Conservation (phyloP, 495 filamentous ascomycete genomes). For the Sporormia fimetaria region DNA sequence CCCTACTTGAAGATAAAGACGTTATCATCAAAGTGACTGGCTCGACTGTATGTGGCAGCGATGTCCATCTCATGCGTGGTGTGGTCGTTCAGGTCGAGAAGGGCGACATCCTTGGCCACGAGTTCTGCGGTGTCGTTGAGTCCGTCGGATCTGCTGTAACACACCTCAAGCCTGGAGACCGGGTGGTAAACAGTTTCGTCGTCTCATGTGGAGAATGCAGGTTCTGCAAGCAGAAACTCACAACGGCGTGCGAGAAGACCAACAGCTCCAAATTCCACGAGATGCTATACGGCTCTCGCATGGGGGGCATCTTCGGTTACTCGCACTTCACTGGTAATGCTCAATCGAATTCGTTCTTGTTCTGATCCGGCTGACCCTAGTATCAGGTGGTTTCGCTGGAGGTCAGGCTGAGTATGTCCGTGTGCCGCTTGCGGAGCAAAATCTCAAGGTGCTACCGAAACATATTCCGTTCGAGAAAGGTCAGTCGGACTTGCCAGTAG, state of each 20-base stretch:
- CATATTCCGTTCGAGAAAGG: background rate
- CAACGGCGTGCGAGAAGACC: background rate
- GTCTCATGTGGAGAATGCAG: slow-evolving; percentile 34
- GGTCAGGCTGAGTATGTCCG: background rate
- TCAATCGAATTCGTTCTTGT: no score
- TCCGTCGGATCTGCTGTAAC: slow-evolving; percentile 23
- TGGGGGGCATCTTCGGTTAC: background rate
- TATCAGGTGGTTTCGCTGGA: background rate
- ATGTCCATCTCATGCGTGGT: slow-evolving; percentile 35
- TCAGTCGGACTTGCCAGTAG: background rate
- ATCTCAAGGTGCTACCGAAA: background rate
- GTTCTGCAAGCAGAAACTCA: slow-evolving; percentile 28
- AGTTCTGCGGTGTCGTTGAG: slow-evolving; percentile 24
- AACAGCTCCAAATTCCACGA: background rate
- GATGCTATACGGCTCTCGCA: background rate
- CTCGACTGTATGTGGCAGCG: slow-evolving; percentile 37
- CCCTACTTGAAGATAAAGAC: slow-evolving; percentile 4
- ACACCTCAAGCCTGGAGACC: slow-evolving; percentile 30
- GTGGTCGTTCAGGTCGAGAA: slow-evolving; percentile 25
- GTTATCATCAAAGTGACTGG: slow-evolving; percentile 30
- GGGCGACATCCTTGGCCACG: slow-evolving; percentile 26
- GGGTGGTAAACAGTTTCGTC: slow-evolving; percentile 38
- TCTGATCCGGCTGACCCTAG: no score
- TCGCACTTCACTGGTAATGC: background rate
- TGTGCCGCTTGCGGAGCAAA: background rate